A percentile compares a stretch with the other conserved stretches of the same genome.
These are phyloP conservation scores for Naegleria gruberi DNA, from an alignment of 208 protist genomes.

Conservation along the genomic window DNA sequence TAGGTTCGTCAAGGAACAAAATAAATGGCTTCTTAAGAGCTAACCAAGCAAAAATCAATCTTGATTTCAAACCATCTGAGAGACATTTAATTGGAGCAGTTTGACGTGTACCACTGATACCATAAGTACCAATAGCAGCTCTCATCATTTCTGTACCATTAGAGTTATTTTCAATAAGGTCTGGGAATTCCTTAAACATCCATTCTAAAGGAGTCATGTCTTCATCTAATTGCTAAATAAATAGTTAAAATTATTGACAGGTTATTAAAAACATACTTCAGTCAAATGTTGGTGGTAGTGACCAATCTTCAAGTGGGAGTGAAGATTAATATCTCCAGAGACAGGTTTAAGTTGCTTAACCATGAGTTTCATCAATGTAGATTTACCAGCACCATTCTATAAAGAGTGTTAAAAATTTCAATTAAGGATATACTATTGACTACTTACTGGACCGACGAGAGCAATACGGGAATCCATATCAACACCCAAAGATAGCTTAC, in stretches of 20 bases:
- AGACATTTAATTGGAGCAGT: conserved; percentile 80
- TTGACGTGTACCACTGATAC: conserved; percentile 73
- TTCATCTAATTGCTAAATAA: conserved; percentile 87
- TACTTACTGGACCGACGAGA: conserved; percentile 71
- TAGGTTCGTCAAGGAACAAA: conserved; percentile 93
- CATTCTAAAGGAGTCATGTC: conserved; percentile 82
- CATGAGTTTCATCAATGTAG: conserved; percentile 85
- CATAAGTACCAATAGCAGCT: conserved; percentile 82
- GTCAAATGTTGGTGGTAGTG: conserved; percentile 90
- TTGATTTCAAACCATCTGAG: conserved; percentile 90
- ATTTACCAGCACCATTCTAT: conserved; percentile 95
- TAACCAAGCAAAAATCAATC: conserved; percentile 68
- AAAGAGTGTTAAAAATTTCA: too few relatives aligned
- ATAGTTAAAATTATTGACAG: too few relatives aligned
- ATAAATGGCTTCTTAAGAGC: conserved; percentile 83
- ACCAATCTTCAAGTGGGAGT: conserved; percentile 65
- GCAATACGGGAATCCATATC: conserved; percentile 72
- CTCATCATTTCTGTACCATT: conserved; percentile 65
- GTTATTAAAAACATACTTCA: too few relatives aligned
- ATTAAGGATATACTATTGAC: too few relatives aligned
- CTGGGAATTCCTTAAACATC: conserved; percentile 79
- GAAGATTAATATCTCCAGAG: conserved; percentile 41
- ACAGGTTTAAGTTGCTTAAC: conserved; percentile 45
- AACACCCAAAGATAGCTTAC: conserved; percentile 75
- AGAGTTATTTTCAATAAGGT: conserved; percentile 58